Evolutionary conservation across 1,284 basidiomycete species (phyloP), one percentile per base, ranked within the genome.

Genomic region (Fomitopsis schrenkii): DNA sequence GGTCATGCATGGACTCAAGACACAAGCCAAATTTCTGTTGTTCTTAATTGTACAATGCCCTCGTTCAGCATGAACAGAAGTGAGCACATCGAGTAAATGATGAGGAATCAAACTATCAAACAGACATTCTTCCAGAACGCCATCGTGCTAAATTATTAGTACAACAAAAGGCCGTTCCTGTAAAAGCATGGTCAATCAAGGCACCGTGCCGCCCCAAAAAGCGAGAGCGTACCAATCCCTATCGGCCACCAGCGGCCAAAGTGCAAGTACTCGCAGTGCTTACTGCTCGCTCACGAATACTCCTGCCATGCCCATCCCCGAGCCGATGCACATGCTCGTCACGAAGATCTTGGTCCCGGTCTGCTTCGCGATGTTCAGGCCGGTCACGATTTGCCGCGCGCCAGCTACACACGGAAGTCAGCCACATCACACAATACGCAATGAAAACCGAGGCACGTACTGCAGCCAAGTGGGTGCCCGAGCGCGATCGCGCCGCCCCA

Each of bases 311-410:
- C 87, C 92, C 96, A 97, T 97, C 42, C 93, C 94, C 38, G 85
- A 87, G 22, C 95, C 96, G 70, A 98, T 93, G 75, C 97, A 98
- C 97, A 98, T 98, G 68, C 88, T 92, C 1, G 94, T 94, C 52
- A 94, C 89, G 67, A 97, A 94, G 59, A 94, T 76, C 75, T 89
- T 90, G 48, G 82, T 82, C 50, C 79, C 81, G 57, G 86, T 86
- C 74, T 93, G 87, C 80, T 90, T 94, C 40, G 92, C 89, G 64
- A 95, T 90, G 67, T 86, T 87, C 58, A 94, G 77, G 17, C 86
- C 94, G 10, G 94, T 97, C 1, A 92, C 92, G 64, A 97, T 83
- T 77, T 97, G 94, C 54, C 95, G 82, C 9, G 93, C 88, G 68
- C 95, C 95, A 63, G 94, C 93, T 84, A 69, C 64, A 45, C 12